Evolutionary conservation across 345 rosid genomes (phyloP), one percentile per base, ranked within the genome.

Genomic region (Linum usitatissimum): DNA sequence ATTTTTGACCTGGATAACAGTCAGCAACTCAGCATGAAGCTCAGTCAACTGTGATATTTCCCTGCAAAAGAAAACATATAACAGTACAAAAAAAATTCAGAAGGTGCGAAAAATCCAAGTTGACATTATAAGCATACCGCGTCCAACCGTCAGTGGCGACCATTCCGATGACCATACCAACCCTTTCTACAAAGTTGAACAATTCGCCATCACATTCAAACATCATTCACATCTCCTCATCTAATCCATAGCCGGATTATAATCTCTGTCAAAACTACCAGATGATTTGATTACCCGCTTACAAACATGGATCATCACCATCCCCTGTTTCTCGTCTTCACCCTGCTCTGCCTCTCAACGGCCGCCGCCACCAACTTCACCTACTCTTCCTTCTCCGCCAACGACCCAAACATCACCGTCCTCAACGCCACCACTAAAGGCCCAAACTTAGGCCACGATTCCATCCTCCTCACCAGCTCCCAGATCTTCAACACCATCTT

Each of bases 361-460:
- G 13, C 15, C 17, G 51, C 51, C 51, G 51, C 51, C 51, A 45
- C 51, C 14, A 45, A 45, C 51, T 45, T 45, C 51, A 45, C 51
- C 51, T 45, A 45, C 51, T 45, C 51, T 45, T 45, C 51, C 51
- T 45, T 45, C 51, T 45, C 51, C 51, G 51, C 51, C 51, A 45
- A 45, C 51, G 51, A 45, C 17, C 51, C 51, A 45, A 45, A 45
- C 51, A 45, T 45, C 51, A 45, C 51, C 17, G 51, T 45, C 51
- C 51, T 45, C 15, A 45, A 45, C 51, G 51, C 51, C 51, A 45
- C 30, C 5, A 21, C 23, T 20, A 21, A 55, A 55, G 23, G 23
- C 1, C 21, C 3, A 4, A 18, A 55, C 30, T 18, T 21, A 18
- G 30, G 23, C 30, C 30, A 55, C 21, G 6, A 20, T 18, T 18